Conservation (phyloP, 805 yeast species). For the Wickerhamomyces bovis region DNA sequence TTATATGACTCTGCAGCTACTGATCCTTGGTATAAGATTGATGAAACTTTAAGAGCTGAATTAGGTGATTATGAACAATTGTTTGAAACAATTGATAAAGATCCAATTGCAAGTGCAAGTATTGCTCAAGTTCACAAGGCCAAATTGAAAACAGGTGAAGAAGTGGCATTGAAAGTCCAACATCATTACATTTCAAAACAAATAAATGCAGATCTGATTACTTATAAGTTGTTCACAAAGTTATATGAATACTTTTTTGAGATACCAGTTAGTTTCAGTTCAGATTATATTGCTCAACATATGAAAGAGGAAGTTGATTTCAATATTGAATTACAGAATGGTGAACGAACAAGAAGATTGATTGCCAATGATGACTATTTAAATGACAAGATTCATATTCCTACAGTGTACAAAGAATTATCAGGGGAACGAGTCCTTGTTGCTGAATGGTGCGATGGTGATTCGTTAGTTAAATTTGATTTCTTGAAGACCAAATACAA, state of each 20-base stretch:
- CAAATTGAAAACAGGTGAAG: constrained; percentile 36
- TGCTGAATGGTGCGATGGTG: constrained; percentile 77
- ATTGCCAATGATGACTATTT: constrained; percentile 40
- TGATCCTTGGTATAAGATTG: constrained; percentile 44
- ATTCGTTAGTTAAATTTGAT: constrained; percentile 43
- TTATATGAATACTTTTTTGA: constrained; percentile 55
- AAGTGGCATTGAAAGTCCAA: constrained; percentile 63
- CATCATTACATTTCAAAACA: constrained; percentile 59
- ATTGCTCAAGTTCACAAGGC: constrained; percentile 68
- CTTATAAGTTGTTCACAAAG: constrained; percentile 46
- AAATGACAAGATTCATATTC: constrained; percentile 44
- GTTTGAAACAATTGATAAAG: constrained; percentile 43
- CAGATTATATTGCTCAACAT: constrained; percentile 51
- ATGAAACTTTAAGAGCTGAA: constrained; percentile 32
- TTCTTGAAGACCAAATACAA: constrained; percentile 35
- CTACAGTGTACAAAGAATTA: constrained; percentile 40
- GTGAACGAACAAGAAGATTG: constrained; percentile 31
- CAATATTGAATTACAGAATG: constrained; percentile 47
- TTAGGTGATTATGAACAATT: constrained; percentile 32
- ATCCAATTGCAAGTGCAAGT: constrained; percentile 70
- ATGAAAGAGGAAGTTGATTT: constrained; percentile 60
- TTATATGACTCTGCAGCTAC: constrained; percentile 67
- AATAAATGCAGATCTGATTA: constrained; percentile 51
- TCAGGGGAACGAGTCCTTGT: constrained; percentile 48
- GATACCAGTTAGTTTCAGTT: constrained; percentile 53